Conservation (phyloP, 805 yeast species). For the Teunomyces aglyptinius region DNA sequence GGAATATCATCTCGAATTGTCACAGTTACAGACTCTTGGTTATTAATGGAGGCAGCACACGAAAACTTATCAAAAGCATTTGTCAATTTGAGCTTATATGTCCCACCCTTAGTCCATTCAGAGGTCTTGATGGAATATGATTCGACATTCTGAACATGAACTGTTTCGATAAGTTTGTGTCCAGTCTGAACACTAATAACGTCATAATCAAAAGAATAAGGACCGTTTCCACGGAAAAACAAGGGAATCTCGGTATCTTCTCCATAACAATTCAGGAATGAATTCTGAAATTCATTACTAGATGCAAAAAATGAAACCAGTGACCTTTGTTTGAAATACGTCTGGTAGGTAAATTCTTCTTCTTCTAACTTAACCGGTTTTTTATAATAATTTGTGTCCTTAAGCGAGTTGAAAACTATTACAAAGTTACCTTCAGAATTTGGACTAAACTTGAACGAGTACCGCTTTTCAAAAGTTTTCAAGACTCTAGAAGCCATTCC, state of each 20-base stretch:
- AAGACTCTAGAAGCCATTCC: conserved; percentile 29
- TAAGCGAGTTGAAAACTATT: conserved; percentile 62
- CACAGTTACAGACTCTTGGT: conserved; percentile 53
- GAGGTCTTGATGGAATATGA: conserved; percentile 52
- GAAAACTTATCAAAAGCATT: conserved; percentile 72
- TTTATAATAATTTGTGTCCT: conserved; percentile 59
- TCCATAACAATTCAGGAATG: conserved; percentile 29
- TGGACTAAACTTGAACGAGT: conserved; percentile 66
- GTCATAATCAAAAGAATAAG: conserved; percentile 70
- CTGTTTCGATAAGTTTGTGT: conserved; percentile 20
- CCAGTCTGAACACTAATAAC: conserved; percentile 46
- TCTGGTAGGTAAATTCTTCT: conserved; percentile 54
- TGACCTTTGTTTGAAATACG: conserved; percentile 72
- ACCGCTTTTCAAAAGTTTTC: conserved; percentile 21
- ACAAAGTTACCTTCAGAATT: conserved; percentile 77
- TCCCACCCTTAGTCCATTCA: conserved; percentile 62
- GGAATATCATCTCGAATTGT: conserved; percentile 73
- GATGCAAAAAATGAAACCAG: conserved; percentile 28
- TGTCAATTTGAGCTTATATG: conserved; percentile 60
- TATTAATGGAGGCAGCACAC: conserved; percentile 70
- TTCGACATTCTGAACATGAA: conserved; percentile 32
- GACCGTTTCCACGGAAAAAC: conserved; percentile 72
- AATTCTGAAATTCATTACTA: conserved; percentile 12
- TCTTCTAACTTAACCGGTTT: conserved; percentile 32
- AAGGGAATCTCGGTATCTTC: conserved; percentile 46